phyloP scores from a whole-genome alignment of 2,329 filamentous ascomycete genomes.

The Fusarium tanahbumbuense region DNA sequence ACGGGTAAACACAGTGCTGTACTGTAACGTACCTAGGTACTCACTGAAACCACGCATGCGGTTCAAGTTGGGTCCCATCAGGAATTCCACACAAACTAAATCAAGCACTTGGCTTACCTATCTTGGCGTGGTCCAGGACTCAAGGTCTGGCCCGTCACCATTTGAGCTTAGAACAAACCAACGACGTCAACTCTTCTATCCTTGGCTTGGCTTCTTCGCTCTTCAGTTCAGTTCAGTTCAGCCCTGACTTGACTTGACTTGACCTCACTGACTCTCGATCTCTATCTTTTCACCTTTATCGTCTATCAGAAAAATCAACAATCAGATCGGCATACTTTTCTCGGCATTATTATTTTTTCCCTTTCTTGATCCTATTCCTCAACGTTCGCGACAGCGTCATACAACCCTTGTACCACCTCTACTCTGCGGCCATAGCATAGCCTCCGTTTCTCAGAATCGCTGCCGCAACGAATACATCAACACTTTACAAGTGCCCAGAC shows the following conservation, averaged over 20 bases:
- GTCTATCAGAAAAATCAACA: not conserved
- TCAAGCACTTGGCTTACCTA: constrained; percentile 35
- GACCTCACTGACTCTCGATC: constrained; percentile 6
- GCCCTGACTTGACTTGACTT: not conserved
- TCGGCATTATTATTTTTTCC: not conserved
- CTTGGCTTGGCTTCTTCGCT: constrained; percentile 34
- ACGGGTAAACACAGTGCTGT: constrained; percentile 15
- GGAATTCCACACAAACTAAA: constrained; percentile 35
- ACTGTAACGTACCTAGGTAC: not conserved
- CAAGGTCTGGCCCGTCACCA: constrained; percentile 22
- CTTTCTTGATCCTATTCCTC: not conserved
- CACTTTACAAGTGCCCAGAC: constrained; percentile 16
- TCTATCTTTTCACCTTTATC: constrained; percentile 4
- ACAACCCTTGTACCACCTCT: constrained; percentile 8
- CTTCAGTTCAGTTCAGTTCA: not conserved
- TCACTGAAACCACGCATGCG: constrained; percentile 23
- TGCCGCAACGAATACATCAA: constrained; percentile 25
- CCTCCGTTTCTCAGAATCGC: constrained; percentile 12
- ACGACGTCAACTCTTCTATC: constrained; percentile 41
- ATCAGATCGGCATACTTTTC: not conserved
- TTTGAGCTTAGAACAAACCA: constrained; percentile 35
- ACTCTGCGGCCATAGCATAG: constrained; percentile 10
- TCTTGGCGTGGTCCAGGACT: constrained; percentile 23
- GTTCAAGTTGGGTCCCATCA: constrained; percentile 16
- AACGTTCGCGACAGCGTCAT: not conserved